Percentiles rank a stretch among this genome's conserved stretches.
Conservation (phyloP, 1,139 yeast species). For the Yamadazyma songkhlaensis region DNA sequence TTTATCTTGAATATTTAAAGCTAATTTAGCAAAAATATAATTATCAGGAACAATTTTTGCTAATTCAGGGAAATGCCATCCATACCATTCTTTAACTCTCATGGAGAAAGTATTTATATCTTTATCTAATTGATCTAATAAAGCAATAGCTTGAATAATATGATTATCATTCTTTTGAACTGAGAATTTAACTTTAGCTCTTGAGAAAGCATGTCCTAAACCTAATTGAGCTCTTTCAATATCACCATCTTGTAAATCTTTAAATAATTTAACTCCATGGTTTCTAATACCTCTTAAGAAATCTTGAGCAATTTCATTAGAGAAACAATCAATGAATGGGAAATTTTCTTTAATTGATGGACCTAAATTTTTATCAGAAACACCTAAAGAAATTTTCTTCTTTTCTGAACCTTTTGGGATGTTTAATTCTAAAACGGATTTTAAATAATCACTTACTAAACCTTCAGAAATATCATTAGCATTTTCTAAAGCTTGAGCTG, state of each 20-base stretch:
- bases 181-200: constrained; percentile 97
- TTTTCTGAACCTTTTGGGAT: constrained; percentile 82
- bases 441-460: constrained; percentile 87
- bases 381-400: constrained; percentile 70
- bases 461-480: constrained; percentile 99
- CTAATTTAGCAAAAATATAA: constrained; percentile 81
- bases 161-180: constrained; percentile 98
- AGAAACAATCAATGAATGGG: constrained; percentile 85
- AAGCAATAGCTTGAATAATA: constrained; percentile 96
- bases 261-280: constrained; percentile 84
- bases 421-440: constrained; percentile 84
- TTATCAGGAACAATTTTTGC: constrained; percentile 96
- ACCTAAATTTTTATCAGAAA: constrained; percentile 93
- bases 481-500: constrained; percentile 97
- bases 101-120: constrained; percentile 96
- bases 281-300: constrained; percentile 91
- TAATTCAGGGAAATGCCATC: constrained; percentile 99
- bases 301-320: constrained; percentile 92
- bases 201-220: constrained; percentile 97
- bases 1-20: constrained; percentile 84
- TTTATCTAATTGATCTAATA: constrained; percentile 94
- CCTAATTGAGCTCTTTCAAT: constrained; percentile 98
- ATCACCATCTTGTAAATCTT: constrained; percentile 93
- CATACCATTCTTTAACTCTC: constrained; percentile 99
- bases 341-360: constrained; percentile 91